Base-by-base conservation (phyloP, 176 grass and related monocot genomes). In the Oryza meyeriana region DNA sequence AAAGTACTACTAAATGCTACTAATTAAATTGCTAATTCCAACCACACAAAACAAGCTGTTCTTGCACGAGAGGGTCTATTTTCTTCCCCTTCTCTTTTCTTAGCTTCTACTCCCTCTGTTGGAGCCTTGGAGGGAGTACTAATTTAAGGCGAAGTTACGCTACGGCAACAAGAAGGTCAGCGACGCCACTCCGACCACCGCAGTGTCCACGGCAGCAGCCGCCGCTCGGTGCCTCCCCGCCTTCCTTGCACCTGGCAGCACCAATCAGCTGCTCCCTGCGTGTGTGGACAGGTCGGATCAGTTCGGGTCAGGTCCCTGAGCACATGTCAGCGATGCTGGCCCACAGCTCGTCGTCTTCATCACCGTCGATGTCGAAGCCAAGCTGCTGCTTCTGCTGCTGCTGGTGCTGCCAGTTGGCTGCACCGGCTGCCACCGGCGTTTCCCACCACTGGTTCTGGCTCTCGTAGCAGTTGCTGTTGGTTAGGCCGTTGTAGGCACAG, bases 241-340 rank as follows among this genome's bases (percentile, higher is more conserved):
- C 63, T 81, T 81, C 85, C 71, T 87, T 45, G 78, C 79, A 89
- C 78, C 72, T 77, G 66, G 30, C 44, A 77, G 66, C 88, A 29
- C 83, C 83, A 86, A 65, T 76, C 81, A 75, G 85, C 10, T 20
- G 72, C 20, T 16, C 20, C 10, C 28, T 0, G 70, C 39, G 41
- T 63, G 55, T 59, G 55, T 9, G 50, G 45, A 30, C 28, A 55
- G 70, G 64, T 10, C 70, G 47, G 48, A 52, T 52, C 48, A 52
- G 48, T 3, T 22, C 48, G 24, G 57, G 12, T 81, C 83, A 78
- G 83, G 74, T 83, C 39, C 38, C 79, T 6, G 86, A 86, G 67
- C 82, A 87, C 77, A 91, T 90, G 64, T 91, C 88, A 86, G 77
- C 86, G 18, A 98, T 69, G 82, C 81, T 89, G 82, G 90, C 86